Evolutionary conservation across 768 basidiomycete species (phyloP).

Genomic region (Artomyces pyxidatus): DNA sequence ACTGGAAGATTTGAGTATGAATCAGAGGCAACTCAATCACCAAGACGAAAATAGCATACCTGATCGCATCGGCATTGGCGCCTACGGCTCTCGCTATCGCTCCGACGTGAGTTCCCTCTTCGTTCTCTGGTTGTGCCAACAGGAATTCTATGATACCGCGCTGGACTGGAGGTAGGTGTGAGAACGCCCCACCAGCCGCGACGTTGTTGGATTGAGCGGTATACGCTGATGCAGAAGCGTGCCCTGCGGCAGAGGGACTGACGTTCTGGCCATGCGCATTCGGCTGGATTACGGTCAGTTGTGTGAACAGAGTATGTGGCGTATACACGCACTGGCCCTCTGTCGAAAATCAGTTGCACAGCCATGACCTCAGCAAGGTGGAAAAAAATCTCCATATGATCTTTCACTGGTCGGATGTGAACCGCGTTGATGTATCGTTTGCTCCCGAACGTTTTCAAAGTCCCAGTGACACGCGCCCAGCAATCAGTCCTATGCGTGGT

Average conservation of each 20-base stretch:
- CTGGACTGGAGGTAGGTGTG: constrained; percentile 51
- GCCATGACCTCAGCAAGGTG: constrained; percentile 73
- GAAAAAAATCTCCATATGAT: constrained; percentile 73
- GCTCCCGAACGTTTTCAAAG: constrained; percentile 71
- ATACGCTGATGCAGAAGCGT: constrained; percentile 24
- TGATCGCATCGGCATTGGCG: constrained; percentile 50
- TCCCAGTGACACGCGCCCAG: constrained; percentile 77
- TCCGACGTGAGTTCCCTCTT: constrained; percentile 69
- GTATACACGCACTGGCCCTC: constrained; percentile 63
- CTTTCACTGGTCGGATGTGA: constrained; percentile 59
- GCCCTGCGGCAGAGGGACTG: background rate
- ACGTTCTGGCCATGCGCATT: background rate
- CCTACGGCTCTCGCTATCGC: constrained; percentile 62
- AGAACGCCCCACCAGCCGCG: constrained; percentile 19
- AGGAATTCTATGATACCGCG: constrained; percentile 64
- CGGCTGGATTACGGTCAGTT: background rate
- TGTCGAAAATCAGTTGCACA: constrained; percentile 55
- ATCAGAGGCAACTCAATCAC: background rate
- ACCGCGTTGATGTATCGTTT: constrained; percentile 78
- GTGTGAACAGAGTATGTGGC: constrained; percentile 1
- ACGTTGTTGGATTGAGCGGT: constrained; percentile 20
- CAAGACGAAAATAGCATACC: constrained; percentile 20
- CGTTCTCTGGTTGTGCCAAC: constrained; percentile 31
- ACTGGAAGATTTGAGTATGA: constrained; percentile 28
- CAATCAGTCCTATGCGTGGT: constrained; percentile 67